Percentiles rank a stretch among this genome's conserved stretches.
phyloP scores from a whole-genome alignment of 352 stramenopile genomes.

The Phytophthora cactorum region DNA sequence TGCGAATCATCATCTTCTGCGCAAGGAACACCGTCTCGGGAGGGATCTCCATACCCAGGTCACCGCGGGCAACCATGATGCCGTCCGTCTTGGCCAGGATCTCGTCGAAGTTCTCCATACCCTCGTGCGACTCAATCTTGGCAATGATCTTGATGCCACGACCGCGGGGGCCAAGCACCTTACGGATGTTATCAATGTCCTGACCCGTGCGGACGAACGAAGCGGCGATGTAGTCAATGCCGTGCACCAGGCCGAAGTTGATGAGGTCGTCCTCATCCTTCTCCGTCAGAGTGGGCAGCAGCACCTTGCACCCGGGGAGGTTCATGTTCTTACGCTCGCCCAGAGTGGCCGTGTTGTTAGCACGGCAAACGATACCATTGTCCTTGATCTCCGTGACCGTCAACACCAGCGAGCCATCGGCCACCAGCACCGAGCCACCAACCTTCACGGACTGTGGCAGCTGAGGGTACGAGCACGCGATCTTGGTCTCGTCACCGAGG shows the following conservation, averaged over 20 bases:
- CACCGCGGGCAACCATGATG: conserved; percentile 99
- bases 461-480: conserved; percentile 94
- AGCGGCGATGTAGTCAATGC: too few species aligned
- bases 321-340: too few species aligned
- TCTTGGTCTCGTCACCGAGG: conserved; percentile 76
- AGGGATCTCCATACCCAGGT: conserved; percentile 98
- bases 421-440: conserved; percentile 93
- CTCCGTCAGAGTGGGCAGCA: too few species aligned
- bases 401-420: conserved; percentile 94
- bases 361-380: conserved; percentile 73
- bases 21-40: conserved; percentile 98
- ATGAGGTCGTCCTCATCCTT: too few species aligned
- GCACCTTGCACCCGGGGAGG: too few species aligned
- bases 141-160: conserved; percentile 96
- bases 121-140: conserved; percentile 99
- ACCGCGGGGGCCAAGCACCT: conserved; percentile 81
- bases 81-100: conserved; percentile 97
- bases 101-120: conserved; percentile 95
- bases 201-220: too few species aligned
- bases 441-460: conserved; percentile 91
- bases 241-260: too few species aligned
- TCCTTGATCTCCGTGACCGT: conserved; percentile 86
- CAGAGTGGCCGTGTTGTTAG: too few species aligned
- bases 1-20: conserved; percentile 99
- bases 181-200: too few species aligned